Conservation (phyloP, 192 early-diverging fungal genomes). For the Phlyctochytrium arcticum region DNA sequence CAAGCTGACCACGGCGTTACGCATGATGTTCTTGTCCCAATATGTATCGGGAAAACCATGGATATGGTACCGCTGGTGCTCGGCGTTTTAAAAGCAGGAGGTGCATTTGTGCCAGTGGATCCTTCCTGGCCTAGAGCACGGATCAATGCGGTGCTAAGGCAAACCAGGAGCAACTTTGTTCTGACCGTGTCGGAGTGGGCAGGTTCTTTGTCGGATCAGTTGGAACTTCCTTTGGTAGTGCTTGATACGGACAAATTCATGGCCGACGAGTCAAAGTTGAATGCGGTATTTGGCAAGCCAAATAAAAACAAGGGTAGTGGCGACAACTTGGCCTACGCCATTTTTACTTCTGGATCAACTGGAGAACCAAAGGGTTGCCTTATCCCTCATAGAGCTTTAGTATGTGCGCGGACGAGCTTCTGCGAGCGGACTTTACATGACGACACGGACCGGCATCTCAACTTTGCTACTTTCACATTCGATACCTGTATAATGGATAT, state of each 20-base stretch:
- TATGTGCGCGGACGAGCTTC: background rate
- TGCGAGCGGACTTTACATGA: slow-evolving; percentile 1
- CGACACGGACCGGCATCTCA: background rate
- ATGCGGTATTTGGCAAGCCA: background rate
- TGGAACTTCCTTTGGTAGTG: no score
- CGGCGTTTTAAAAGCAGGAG: slow-evolving; percentile 28
- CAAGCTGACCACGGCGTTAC: background rate
- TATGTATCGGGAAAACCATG: slow-evolving; percentile 9
- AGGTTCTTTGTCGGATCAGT: background rate
- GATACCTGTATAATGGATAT: slow-evolving; percentile 5
- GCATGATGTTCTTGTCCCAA: background rate
- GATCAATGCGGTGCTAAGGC: background rate
- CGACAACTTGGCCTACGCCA: slow-evolving; percentile 25
- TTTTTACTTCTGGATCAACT: slow-evolving; percentile 41
- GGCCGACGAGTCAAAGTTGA: background rate
- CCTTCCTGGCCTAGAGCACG: background rate
- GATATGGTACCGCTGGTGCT: slow-evolving; percentile 21
- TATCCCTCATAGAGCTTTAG: slow-evolving; percentile 16
- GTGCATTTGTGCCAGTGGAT: slow-evolving; percentile 23
- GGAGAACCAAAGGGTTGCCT: slow-evolving; percentile 38
- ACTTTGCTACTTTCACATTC: slow-evolving; percentile 1
- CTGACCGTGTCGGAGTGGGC: background rate
- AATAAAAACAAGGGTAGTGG: background rate
- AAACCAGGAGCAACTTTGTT: background rate
- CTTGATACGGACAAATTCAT: background rate